A percentile compares a stretch with the other conserved stretches of the same genome.
Conservation (phyloP, 768 basidiomycete species). For the Mycena vitilis region DNA sequence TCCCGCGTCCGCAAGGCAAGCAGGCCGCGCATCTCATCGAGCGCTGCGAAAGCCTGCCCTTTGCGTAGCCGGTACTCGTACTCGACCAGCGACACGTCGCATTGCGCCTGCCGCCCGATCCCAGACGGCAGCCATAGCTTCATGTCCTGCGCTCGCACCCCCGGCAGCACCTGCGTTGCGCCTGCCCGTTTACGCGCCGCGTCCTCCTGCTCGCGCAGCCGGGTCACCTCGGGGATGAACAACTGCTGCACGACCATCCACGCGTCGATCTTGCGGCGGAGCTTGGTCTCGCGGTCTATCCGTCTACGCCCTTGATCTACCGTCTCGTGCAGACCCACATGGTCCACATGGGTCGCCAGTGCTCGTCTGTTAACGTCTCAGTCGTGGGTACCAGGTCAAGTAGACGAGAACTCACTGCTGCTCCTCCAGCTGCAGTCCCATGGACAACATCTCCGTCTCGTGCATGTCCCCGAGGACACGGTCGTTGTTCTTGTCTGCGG, state of each 20-base stretch:
- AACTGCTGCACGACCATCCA: too few species aligned
- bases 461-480: constrained; percentile 33
- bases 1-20: not conserved
- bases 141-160: not conserved
- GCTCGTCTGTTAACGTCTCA: constrained; percentile 1
- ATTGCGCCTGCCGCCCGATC: not conserved
- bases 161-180: not conserved
- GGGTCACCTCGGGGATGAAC: too few species aligned
- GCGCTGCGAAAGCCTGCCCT: not conserved
- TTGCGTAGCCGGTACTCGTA: not conserved
- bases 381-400: too few species aligned
- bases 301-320: too few species aligned
- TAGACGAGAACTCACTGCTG: constrained; percentile 24
- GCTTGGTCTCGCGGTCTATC: too few species aligned
- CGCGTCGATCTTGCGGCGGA: too few species aligned
- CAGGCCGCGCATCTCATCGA: not conserved
- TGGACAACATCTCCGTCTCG: constrained; percentile 15
- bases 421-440: constrained; percentile 36
- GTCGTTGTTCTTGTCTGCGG: not conserved
- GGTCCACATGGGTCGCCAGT: too few species aligned
- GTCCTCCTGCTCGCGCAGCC: too few species aligned
- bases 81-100: not conserved
- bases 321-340: too few species aligned
- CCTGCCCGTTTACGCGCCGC: too few species aligned
- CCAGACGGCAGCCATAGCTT: constrained; percentile 41